Evolutionary conservation across 768 basidiomycete species (phyloP), one percentile per base, ranked within the genome.

Genomic region (Tephrocybe sp.): DNA sequence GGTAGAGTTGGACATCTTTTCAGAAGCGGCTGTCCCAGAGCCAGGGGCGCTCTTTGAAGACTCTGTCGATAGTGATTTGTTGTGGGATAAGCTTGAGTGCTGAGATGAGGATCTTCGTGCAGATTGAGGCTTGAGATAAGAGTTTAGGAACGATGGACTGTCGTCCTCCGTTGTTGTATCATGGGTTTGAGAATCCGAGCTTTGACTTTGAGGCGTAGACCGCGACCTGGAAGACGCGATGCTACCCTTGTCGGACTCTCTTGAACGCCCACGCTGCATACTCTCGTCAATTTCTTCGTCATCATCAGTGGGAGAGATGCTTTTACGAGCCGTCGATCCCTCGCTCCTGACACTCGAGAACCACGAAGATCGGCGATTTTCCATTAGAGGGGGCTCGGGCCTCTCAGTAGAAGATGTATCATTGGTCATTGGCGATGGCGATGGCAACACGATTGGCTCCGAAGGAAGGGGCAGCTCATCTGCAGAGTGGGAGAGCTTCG

Each of bases 281-380:
- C 58, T 62, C 10, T 65, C 65, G 11, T 65, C 68, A 14, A 61
- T 52, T 5, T 40, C 59, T 23, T 55, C 60, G 17, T 53, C 57
- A 6, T 54, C 49, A n/a, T 51, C 59, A 41, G 39, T 49, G 48
- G 38, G 48, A 44, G 45, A 63, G 60, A 43, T 54, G 57, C 22
- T 64, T 62, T 1, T 56, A 51, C 17, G 64, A 38, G 2, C 58
- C 50, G 17, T 63, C 63, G 9, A 60, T 34, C 73, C 74, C 10
- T 74, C 73, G 35, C 65, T 75, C 20, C 66, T 64, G n/a, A 73
- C 64, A 31, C 67, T 65, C 16, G 75, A 69, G 55, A 86, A 84
- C 84, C 83, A 85, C 14, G 78, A 82, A 10, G 73, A 74, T 22
- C 77, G 75, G n/a, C 78, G 76, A 42, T 67, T 66, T 13, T 65